A percentile compares a stretch with the other conserved stretches of the same genome.
Evolutionary conservation across 1,284 basidiomycete species (phyloP).

Genomic region (Porodaedalea pini): DNA sequence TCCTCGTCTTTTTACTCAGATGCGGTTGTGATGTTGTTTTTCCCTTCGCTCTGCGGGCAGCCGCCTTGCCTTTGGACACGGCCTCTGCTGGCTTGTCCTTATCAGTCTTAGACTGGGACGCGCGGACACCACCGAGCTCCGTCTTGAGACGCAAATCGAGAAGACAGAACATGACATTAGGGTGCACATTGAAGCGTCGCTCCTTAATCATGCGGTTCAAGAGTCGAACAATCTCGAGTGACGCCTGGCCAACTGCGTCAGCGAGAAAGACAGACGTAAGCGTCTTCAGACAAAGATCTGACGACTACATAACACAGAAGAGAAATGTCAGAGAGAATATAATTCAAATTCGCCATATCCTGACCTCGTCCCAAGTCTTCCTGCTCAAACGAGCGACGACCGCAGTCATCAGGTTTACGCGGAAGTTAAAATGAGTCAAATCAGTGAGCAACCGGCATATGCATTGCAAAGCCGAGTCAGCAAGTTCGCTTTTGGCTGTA

Average conservation of each 20-base stretch:
- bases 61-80: slow-evolving; percentile 48
- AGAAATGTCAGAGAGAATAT: background rate
- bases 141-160: slow-evolving; percentile 84
- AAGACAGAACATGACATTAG: slow-evolving; percentile 84
- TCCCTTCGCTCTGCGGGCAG: slow-evolving; percentile 48
- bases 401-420: slow-evolving; percentile 86
- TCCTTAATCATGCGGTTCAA: slow-evolving; percentile 98
- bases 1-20: slow-evolving; percentile 85
- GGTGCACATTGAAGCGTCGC: slow-evolving; percentile 85
- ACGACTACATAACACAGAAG: slow-evolving; percentile 46
- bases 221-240: slow-evolving; percentile 86
- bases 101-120: slow-evolving; percentile 63
- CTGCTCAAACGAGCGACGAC: slow-evolving; percentile 83
- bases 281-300: slow-evolving; percentile 78
- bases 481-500: slow-evolving; percentile 69
- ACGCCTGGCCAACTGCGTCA: slow-evolving; percentile 77
- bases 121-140: slow-evolving; percentile 75
- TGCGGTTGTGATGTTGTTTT: slow-evolving; percentile 64
- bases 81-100: slow-evolving; percentile 45
- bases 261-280: slow-evolving; percentile 78
- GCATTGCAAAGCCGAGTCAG: slow-evolving; percentile 72
- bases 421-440: slow-evolving; percentile 97
- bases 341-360: slow-evolving; percentile 26
- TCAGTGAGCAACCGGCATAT: slow-evolving; percentile 84
- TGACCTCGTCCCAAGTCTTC: slow-evolving; percentile 83